These are phyloP conservation scores for Meyerozyma elateridarum DNA, from an alignment of 1,139 yeast species.

Conservation along the genomic window DNA sequence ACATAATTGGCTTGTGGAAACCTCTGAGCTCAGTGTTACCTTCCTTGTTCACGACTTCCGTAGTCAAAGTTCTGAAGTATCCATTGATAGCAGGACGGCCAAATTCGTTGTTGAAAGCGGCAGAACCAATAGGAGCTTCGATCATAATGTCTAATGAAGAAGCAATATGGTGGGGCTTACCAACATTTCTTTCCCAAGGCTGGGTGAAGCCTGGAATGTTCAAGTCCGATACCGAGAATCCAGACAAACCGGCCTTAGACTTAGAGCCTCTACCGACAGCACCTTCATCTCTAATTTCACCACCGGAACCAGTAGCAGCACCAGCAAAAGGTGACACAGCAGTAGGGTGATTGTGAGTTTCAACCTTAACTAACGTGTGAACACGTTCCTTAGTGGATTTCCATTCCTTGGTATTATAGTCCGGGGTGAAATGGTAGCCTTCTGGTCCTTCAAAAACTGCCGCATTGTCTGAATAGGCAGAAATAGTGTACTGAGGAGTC, in stretches of 20 bases:
- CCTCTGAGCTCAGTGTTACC: slow-evolving; percentile 82
- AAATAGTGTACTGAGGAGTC: slow-evolving; percentile 77
- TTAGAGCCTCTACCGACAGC: slow-evolving; percentile 99
- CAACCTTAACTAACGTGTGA: slow-evolving; percentile 90
- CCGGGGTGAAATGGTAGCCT: slow-evolving; percentile 76
- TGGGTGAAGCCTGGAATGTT: slow-evolving; percentile 79
- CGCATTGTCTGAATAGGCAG: slow-evolving; percentile 97
- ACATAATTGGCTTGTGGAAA: slow-evolving; percentile 97
- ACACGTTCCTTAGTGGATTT: slow-evolving; percentile 68
- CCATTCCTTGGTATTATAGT: slow-evolving; percentile 70
- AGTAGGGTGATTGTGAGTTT: slow-evolving; percentile 98
- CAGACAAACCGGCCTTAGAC: slow-evolving; percentile 93
- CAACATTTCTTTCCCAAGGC: slow-evolving; percentile 90
- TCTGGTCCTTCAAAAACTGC: slow-evolving; percentile 91
- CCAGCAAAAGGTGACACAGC: slow-evolving; percentile 99
- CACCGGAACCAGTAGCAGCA: slow-evolving; percentile 99
- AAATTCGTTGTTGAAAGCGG: slow-evolving; percentile 97
- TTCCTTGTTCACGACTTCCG: slow-evolving; percentile 58
- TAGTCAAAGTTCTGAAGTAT: slow-evolving; percentile 91
- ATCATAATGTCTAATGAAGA: slow-evolving; percentile 91
- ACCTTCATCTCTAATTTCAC: slow-evolving; percentile 99
- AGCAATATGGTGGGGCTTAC: slow-evolving; percentile 91
- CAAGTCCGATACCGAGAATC: slow-evolving; percentile 89
- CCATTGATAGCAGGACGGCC: slow-evolving; percentile 98
- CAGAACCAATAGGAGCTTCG: slow-evolving; percentile 96